Conservation (phyloP, 164 flowering plant species). For the Stephania japonica region DNA sequence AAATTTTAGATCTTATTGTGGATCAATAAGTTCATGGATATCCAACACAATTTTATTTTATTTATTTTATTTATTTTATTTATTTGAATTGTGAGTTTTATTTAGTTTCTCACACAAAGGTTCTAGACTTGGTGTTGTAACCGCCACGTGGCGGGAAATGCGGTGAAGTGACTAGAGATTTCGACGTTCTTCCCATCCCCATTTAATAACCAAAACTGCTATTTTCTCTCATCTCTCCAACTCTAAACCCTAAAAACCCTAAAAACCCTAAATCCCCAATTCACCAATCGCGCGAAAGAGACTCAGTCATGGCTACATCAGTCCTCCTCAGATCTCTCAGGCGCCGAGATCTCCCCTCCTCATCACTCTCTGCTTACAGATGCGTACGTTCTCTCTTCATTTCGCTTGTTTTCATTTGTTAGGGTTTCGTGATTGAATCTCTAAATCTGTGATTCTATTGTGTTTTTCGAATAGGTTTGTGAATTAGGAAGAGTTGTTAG, state of each 20-base stretch:
- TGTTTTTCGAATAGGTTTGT: not conserved
- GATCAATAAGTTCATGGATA: too few relatives aligned
- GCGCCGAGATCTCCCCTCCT: slow-evolving; percentile 20
- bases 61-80: too few relatives aligned
- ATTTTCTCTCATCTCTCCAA: not conserved
- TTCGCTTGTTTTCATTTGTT: not conserved
- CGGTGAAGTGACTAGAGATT: not conserved
- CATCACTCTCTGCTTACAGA: slow-evolving; percentile 18
- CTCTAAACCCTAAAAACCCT: not conserved
- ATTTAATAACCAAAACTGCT: not conserved
- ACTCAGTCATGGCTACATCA: slow-evolving; percentile 24
- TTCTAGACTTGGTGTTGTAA: not conserved
- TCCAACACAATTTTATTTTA: too few relatives aligned
- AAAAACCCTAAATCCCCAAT: slow-evolving; percentile 6
- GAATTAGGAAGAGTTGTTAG: not conserved
- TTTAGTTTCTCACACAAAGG: too few relatives aligned
- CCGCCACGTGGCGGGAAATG: slow-evolving; percentile 4
- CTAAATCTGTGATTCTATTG: not conserved
- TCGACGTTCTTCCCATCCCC: not conserved
- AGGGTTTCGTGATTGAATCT: not conserved
- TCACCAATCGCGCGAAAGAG: not conserved
- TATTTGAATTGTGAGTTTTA: too few relatives aligned
- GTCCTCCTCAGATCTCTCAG: slow-evolving; percentile 21
- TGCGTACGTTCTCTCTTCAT: slow-evolving; percentile 15
- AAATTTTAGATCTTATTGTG: too few relatives aligned